Percentiles rank a stretch among this genome's conserved stretches.
phyloP scores from a whole-genome alignment of 352 stramenopile genomes.

The Globisporangium paroecandrum region DNA sequence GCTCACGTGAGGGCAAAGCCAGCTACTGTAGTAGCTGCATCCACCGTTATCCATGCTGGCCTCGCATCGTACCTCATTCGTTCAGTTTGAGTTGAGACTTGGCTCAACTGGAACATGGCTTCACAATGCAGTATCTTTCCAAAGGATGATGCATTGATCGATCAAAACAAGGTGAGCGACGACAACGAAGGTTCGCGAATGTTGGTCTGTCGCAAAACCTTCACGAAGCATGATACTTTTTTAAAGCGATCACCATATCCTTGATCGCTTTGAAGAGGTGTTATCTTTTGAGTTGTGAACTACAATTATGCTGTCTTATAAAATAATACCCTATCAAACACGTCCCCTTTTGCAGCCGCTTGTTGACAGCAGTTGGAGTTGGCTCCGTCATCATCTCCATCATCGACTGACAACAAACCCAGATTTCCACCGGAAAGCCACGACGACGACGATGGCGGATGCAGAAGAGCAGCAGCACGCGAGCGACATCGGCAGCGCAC shows the following conservation, averaged over 20 bases:
- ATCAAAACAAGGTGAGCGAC: background rate
- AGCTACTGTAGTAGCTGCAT: background rate
- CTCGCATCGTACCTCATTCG: background rate
- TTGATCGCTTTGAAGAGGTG: too few species aligned
- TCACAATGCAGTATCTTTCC: background rate
- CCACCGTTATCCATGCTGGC: too few species aligned
- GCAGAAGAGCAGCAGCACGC: background rate
- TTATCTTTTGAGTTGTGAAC: too few species aligned
- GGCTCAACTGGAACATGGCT: background rate
- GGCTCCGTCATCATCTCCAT: background rate
- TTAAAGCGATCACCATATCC: background rate
- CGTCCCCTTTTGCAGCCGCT: too few species aligned
- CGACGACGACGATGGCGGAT: background rate
- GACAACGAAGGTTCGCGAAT: slow-evolving; percentile 3
- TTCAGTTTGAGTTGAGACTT: background rate
- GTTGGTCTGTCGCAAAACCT: background rate
- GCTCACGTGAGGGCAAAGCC: background rate
- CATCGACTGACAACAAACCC: background rate
- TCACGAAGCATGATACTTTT: background rate
- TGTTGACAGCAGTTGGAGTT: too few species aligned
- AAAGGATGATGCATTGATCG: background rate
- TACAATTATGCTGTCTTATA: background rate
- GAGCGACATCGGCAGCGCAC: background rate
- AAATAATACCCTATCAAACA: background rate
- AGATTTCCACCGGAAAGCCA: background rate